Evolutionary conservation across 768 basidiomycete genomes (phyloP), one percentile per base, ranked within the genome.

Genomic region (Boletus rex-veris): DNA sequence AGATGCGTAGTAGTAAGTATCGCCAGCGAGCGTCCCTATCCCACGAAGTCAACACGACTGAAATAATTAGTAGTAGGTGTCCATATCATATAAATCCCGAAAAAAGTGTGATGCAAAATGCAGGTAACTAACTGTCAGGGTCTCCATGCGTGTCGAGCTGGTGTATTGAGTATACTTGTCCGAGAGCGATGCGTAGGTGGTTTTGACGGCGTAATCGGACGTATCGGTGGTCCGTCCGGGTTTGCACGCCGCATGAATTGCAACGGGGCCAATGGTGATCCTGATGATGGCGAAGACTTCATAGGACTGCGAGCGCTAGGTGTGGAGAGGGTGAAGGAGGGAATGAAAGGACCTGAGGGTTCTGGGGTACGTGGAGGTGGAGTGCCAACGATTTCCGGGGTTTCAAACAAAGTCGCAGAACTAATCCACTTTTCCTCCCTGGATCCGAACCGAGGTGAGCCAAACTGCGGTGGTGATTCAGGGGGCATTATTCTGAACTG

Each of bases 221-320:
- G 80, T 48, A 80, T 64, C 4, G 77, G 61, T 28, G 68, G 70
- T 45, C 75, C 73, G 16, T 86, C 86, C 26, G 73, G 74, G 38
- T 88, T 87, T 37, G 88, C 92, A 45, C 86, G 83, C 52, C 92
- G 79, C 58, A 96, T 82, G 71, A 92, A 94, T 66, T 95, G 91
- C 43, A 96, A 72, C 1, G 92, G 82, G 8, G 85, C 84, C 48
- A 92, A 67, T 11, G 92, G 88, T 0, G 90, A 90, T 14, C 86
- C 85, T 33, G 84, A 79, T 39, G 74, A 78, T 1, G 84, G 78
- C 18, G 86, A 80, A 4, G 83, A 77, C 52, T 68, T 74, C 36
- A 77, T 58, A 1, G 80, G 75, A 52, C 80, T 81, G 14, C 67
- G 70, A 28, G 76, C 74, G 51, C 69, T 66, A 3, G 80, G 78